Evolutionary conservation across 1,284 basidiomycete species (phyloP).

Genomic region (Bondarzewia mesenterica): DNA sequence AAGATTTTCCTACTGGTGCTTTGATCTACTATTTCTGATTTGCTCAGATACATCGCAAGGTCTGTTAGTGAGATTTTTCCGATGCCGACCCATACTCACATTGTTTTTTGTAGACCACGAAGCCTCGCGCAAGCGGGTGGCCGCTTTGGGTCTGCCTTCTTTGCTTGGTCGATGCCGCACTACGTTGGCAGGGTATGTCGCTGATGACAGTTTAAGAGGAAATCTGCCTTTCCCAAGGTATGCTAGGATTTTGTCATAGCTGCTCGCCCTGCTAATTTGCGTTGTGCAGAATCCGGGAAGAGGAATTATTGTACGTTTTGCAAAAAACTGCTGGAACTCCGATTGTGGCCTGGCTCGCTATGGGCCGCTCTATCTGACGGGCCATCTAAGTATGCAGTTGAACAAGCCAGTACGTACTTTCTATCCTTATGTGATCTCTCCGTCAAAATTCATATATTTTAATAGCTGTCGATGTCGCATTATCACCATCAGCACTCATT

Average conservation of each 20-base stretch:
- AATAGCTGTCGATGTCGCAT: conserved; percentile 36
- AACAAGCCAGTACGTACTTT: conserved; percentile 41
- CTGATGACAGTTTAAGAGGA: conserved; percentile 77
- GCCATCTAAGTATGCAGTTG: conserved; percentile 44
- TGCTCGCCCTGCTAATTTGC: background rate
- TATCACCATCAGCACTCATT: conserved; percentile 44
- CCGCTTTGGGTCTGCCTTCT: conserved; percentile 60
- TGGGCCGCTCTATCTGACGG: conserved; percentile 66
- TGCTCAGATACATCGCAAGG: conserved; percentile 61
- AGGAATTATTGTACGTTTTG: conserved; percentile 83
- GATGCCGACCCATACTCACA: background rate
- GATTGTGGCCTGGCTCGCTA: conserved; percentile 65
- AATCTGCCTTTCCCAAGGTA: conserved; percentile 80
- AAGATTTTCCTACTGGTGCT: conserved; percentile 89
- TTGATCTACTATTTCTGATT: conserved; percentile 80
- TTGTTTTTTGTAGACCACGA: conserved; percentile 42
- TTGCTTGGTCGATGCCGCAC: conserved; percentile 68
- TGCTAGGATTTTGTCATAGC: conserved; percentile 5
- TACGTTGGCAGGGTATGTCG: conserved; percentile 66
- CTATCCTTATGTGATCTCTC: conserved; percentile 6
- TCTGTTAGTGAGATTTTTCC: conserved; percentile 19
- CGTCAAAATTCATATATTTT: background rate
- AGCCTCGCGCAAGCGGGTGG: conserved; percentile 52
- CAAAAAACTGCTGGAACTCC: conserved; percentile 64
- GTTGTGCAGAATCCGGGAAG: conserved; percentile 69